Evolutionary conservation across 192 early-diverging fungal species (phyloP), one percentile per base, ranked within the genome.

Genomic region (Rhizoclosmatium globosum): DNA sequence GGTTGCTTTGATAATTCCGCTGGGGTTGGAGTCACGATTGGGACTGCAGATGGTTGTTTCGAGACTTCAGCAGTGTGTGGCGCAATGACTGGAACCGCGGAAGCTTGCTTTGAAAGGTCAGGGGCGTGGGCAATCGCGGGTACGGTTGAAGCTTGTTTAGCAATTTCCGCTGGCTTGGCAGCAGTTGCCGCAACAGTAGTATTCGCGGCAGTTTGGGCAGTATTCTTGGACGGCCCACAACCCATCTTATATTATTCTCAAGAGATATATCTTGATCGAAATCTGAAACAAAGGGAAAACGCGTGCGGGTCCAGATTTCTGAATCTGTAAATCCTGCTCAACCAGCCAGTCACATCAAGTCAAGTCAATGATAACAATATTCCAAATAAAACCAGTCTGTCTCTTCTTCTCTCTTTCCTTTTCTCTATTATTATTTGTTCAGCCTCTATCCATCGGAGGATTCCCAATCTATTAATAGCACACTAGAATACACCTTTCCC

Each of bases 161-260:
- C 21, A 31, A 21, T 39, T 62, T 7, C 21, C 60, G 60, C 60
- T 53, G 9, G 9, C 17, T 62, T 39, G 21, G 15, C 60, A 62
- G 60, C 38, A 31, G 19, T 9, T 62, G 31, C 66, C 39, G 43
- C 66, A 31, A 42, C 39, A 9, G 66, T 44, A n/a, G 66, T 68
- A 41, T 68, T 68, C 7, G 66, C 13, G 17, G 43, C 66, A 11
- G 66, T 31, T 46, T 4, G 15, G 19, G 66, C 43, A 19, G 60
- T 39, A 21, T 62, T 62, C 43, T 68, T 68, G n/a, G 66, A 68
- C 17, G 46, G 31, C 0, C 66, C 66, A 45, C 66, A 68, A 44
- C 66, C 66, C 66, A 68, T 68, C 7, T 53, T 53, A 7, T 53
- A 7, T 7, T 53, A 31, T 31, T 31, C 31, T 31, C 31, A 31